A percentile compares a stretch with the other conserved stretches of the same genome.
phyloP scores from a whole-genome alignment of 208 protist genomes.

The Trypanosoma theileri region DNA sequence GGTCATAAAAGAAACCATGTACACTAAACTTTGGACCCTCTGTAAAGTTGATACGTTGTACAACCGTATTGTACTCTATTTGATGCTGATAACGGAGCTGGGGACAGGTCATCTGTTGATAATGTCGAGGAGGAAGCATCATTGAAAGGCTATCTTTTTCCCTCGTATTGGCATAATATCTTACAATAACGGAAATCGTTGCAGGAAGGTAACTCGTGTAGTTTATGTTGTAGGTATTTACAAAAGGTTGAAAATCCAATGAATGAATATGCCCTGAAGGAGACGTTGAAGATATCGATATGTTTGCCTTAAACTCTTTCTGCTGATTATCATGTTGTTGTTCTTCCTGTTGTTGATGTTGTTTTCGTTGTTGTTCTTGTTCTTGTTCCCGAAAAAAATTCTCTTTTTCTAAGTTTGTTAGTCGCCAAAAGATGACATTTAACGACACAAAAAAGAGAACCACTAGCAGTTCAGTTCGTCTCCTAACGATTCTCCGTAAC shows the following conservation, averaged over 20 bases:
- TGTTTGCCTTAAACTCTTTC: not conserved
- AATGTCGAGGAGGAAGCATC: constrained; percentile 12
- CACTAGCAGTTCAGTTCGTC: too few species aligned
- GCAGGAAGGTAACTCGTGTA: constrained; percentile 8
- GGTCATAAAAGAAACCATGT: constrained; percentile 16
- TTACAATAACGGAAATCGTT: constrained; percentile 1
- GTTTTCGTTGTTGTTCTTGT: not conserved
- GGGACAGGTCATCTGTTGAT: constrained; percentile 9
- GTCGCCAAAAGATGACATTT: too few species aligned
- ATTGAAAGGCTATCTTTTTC: constrained; percentile 15
- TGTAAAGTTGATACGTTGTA: constrained; percentile 1
- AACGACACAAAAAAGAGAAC: too few species aligned
- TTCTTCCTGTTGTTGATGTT: not conserved
- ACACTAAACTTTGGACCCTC: constrained; percentile 8
- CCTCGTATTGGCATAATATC: not conserved
- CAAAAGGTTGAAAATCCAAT: not conserved
- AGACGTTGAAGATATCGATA: not conserved
- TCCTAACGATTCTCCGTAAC: too few species aligned
- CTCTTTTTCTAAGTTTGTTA: too few species aligned
- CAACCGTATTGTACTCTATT: constrained; percentile 15
- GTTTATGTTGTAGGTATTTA: not conserved
- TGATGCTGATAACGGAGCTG: constrained; percentile 10
- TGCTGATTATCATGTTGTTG: not conserved
- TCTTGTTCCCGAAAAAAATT: not conserved
- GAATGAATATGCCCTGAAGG: not conserved